These are phyloP conservation scores for Lachnellula cervina DNA, from an alignment of 2,329 filamentous ascomycete genomes.

Conservation along the genomic window DNA sequence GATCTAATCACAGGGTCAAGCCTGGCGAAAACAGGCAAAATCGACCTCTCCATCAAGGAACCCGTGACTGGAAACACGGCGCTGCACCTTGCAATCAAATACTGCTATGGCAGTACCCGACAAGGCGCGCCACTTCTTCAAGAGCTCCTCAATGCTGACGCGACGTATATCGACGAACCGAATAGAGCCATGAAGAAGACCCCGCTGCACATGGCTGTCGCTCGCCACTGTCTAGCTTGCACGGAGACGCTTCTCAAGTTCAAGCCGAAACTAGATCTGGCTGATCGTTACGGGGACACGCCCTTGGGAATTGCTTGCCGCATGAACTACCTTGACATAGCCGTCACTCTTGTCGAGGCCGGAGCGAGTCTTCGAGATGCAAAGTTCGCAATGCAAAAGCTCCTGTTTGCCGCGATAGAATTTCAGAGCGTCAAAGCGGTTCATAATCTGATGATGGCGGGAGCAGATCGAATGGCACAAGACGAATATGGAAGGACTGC, in stretches of 20 bases:
- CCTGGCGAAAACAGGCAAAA: not conserved
- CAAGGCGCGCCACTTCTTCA: conserved; percentile 2
- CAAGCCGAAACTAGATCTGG: conserved; percentile 7
- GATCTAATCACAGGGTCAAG: not conserved
- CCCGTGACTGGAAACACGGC: conserved; percentile 9
- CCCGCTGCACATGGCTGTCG: conserved; percentile 15
- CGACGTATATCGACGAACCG: conserved; percentile 1
- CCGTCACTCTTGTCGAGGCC: conserved; percentile 10
- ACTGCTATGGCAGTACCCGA: not conserved
- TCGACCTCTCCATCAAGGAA: conserved; percentile 5
- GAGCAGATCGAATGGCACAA: conserved; percentile 13
- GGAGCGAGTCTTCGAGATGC: conserved; percentile 6
- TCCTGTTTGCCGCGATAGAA: conserved; percentile 14
- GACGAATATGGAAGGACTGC: conserved; percentile 14
- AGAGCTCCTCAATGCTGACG: not conserved
- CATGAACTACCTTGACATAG: conserved; percentile 1
- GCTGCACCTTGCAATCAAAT: conserved; percentile 10
- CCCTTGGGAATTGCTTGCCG: conserved; percentile 7
- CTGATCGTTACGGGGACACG: conserved; percentile 9
- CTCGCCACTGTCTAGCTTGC: conserved; percentile 1
- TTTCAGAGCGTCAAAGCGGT: conserved; percentile 6
- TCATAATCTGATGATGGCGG: conserved; percentile 4
- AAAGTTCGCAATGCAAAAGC: conserved; percentile 4
- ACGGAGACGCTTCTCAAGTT: conserved; percentile 10
- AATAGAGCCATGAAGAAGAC: conserved; percentile 7